Base-by-base conservation (phyloP, 768 basidiomycete genomes). In the Leccinellum luteum region DNA sequence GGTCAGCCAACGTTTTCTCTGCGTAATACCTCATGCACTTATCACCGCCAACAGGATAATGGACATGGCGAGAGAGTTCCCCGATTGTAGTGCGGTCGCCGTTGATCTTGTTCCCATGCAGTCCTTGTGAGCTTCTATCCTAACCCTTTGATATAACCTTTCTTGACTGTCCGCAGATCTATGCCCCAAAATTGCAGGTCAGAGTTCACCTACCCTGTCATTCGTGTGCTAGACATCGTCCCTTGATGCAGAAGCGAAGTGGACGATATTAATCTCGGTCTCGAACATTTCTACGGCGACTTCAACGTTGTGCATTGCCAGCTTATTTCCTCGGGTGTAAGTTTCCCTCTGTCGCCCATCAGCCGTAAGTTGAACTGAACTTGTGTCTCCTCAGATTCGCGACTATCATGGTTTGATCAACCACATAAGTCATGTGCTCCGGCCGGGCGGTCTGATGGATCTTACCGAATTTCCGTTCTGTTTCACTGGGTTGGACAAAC, bases 101-200 rank as follows among this genome's bases (percentile, higher is more conserved):
- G 87, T 92, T 30, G 90, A 92, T 72, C 77, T 92, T 27, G 84
- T 90, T 60, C 90, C 90, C 54, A 87, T 91, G 87, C 85, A 89
- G 72, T 80, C 81, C 52, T 55, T 77, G 89, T 87, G 73, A 71
- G 87, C 73, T 19, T 54, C 31, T 35, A 15, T 55, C 54, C 30
- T 50, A 52, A 52, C 32, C 48, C 57, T 53, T 31, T 57, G 56
- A 64, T 44, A 25, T 61, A 43, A 43, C 59, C 51, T 55, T 62
- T 56, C 56, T 51, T 64, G 58, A 71, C 52, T 47, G 57, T 62
- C 48, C 61, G 41, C 62, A 88, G 87, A 48, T 68, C 76, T 32
- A 85, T 90, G 82, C 89, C 88, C 35, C 75, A 74, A 43, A 91
- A 92, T 67, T 81, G 82, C 71, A 83, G 88, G 86, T 89, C 59